These are phyloP conservation scores for Plasmodium billcollinsi DNA, from an alignment of 169 alveolate species.

Conservation along the genomic window DNA sequence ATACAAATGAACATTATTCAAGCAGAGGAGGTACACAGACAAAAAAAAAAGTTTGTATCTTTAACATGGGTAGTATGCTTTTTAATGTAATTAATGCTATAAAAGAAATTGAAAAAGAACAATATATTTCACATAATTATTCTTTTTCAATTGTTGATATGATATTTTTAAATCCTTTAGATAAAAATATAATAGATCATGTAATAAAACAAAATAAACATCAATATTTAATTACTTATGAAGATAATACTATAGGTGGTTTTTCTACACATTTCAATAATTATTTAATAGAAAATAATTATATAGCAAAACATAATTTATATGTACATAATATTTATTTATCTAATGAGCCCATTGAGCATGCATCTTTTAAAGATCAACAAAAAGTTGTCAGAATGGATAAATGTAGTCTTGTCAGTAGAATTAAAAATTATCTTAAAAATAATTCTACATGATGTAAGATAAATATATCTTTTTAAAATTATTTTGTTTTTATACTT, in stretches of 20 bases:
- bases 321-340: conserved; percentile 54
- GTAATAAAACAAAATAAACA: conserved; percentile 36
- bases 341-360: conserved; percentile 45
- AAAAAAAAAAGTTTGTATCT: conserved; percentile 26
- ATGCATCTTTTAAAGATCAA: conserved; percentile 40
- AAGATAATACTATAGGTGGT: conserved; percentile 69
- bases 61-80: conserved; percentile 73
- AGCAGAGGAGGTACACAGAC: not conserved
- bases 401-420: not conserved
- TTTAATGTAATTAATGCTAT: conserved; percentile 56
- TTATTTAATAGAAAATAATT: conserved; percentile 45
- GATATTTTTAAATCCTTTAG: conserved; percentile 69
- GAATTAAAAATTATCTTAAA: conserved; percentile 24
- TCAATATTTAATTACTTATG: conserved; percentile 38
- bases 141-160: conserved; percentile 64
- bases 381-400: conserved; percentile 33
- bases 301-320: conserved; percentile 27
- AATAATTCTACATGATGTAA: not conserved
- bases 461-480: not conserved
- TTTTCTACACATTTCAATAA: conserved; percentile 68
- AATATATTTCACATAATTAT: not conserved
- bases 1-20: not conserved
- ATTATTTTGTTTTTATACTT: not conserved
- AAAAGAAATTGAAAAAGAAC: conserved; percentile 45
- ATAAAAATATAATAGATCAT: conserved; percentile 46